Base-by-base conservation (phyloP, 768 basidiomycete genomes). In the Tricholoma saponaceum region DNA sequence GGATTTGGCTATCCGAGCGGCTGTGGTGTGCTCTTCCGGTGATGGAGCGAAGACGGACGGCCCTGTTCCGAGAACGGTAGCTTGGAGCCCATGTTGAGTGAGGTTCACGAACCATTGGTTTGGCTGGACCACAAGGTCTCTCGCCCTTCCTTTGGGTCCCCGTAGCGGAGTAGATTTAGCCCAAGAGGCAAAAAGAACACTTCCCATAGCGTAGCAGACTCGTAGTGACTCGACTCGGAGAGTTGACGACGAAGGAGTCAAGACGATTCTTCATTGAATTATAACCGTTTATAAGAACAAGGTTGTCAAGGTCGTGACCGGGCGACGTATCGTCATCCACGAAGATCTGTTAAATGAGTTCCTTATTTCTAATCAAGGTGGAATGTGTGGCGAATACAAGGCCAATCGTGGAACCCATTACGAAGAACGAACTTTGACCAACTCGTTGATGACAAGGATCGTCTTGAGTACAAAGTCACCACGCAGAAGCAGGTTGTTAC, bases 191-290 rank as follows among this genome's bases (percentile, higher is more conserved):
- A 20, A 47, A 47, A 14, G 23, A 26, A 14, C 14, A 16, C 55
- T 83, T 51, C 87, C 89, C 0, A 76, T 54, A 13, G 39, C 20
- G 53, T 30, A 23, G 52, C 32, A 28, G 41, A 22, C 39, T 18
- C 39, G 22, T 0, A 14, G 18, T 54, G 41, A 44, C 53, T 54
- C 53, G 53, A 25, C n/a, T 33, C 10, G 14, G 16, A n/a, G 37
- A 44, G 26, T 54, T 28, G 20, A 18, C 16, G 39, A 30, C 41
- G 14, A 14, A 54, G 25, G 28, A 49, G n/a, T 49, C 47, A 49
- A 18, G 47, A 28, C 18, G 35, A 26, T 8, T 13, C 16, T 18
- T 12, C 16, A 44, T 44, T 28, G 32, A 37, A 8, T 54, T 26
- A 44, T 26, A 54, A 44, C 3, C 26, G 13, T 32, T 20, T 18